Evolutionary conservation across 257 asterid species (phyloP).

Genomic region (Jaltomata sinuosa): DNA sequence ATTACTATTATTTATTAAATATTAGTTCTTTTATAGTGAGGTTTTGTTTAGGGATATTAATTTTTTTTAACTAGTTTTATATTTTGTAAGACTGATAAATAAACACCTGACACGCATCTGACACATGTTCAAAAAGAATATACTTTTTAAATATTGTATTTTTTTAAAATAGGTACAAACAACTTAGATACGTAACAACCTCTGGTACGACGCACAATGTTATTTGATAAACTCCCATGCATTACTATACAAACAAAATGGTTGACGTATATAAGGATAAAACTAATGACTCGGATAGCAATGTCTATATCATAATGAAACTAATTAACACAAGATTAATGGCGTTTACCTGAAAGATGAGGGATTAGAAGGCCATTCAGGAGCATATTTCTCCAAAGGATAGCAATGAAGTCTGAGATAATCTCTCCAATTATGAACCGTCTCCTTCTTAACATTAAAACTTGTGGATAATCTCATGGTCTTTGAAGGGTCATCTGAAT

Average conservation of each 20-base stretch:
- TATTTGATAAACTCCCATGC: neutral
- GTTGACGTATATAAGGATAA: neutral
- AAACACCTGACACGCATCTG: neutral
- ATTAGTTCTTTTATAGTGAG: neutral
- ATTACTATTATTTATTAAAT: neutral
- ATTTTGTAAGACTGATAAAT: neutral
- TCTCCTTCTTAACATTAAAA: conserved; percentile 57
- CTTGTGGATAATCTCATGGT: conserved; percentile 77
- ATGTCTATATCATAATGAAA: neutral
- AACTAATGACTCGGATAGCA: neutral
- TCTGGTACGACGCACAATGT: neutral
- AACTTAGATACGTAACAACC: neutral
- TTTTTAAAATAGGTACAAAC: neutral
- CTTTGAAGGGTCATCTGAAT: conserved; percentile 71
- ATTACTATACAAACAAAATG: neutral
- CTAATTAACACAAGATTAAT: neutral
- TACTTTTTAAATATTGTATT: neutral
- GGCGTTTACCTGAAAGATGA: conserved; percentile 53
- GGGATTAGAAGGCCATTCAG: conserved; percentile 84
- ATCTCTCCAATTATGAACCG: conserved; percentile 88
- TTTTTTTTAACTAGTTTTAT: neutral
- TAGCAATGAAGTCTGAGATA: conserved; percentile 85
- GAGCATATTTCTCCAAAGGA: conserved; percentile 56
- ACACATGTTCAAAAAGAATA: neutral
- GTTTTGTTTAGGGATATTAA: neutral